Evolutionary conservation across 352 stramenopile genomes (phyloP), one percentile per base, ranked within the genome.

Genomic region (Phytophthora citrophthora): DNA sequence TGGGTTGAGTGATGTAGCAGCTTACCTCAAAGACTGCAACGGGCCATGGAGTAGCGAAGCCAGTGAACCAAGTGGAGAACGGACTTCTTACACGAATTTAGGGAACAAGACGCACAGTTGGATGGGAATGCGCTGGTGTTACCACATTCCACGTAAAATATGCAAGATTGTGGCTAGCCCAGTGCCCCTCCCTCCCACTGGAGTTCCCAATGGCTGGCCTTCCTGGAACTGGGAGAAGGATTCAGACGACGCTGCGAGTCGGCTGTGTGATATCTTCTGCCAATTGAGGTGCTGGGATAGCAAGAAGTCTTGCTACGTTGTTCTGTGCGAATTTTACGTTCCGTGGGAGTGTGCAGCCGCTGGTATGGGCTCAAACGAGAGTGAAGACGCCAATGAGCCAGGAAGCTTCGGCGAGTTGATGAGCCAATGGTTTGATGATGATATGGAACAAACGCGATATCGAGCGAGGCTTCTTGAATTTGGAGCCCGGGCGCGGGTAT

Each of bases 111-210:
- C 83, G 0, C 72, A 74, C 20, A 81, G 83, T 18, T 94, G 83
- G 80, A 88, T 94, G 83, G 72, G 67, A 27, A 86, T 95, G 78
- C 84, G 78, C 20, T 95, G 87, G 87, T 86, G 77, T 29, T 95
- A 95, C 46, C 80, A 90, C 31, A 61, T 94, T 18, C 85, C 87
- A 32, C 76, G 87, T 54, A 74, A 60, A 43, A 62, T 95, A 29
- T 53, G 55, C 29, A 74, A 77, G 44, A 79, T 94, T 29, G 53
- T 76, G 27, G 79, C 73, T 12, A 74, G 76, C 31, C 75, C 87
- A 7, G 79, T 95, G 11, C 87, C 85, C 0, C 64, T 88, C 47
- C 84, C 84, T 51, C 79, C 84, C 0, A 82, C 71, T 54, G 81
- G 79, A 26, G 54, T 91, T 31, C 76, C 81, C 20, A 75, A 46